These are phyloP conservation scores for Glycine latifolia DNA, from an alignment of 306 rosid genomes.

Conservation along the genomic window DNA sequence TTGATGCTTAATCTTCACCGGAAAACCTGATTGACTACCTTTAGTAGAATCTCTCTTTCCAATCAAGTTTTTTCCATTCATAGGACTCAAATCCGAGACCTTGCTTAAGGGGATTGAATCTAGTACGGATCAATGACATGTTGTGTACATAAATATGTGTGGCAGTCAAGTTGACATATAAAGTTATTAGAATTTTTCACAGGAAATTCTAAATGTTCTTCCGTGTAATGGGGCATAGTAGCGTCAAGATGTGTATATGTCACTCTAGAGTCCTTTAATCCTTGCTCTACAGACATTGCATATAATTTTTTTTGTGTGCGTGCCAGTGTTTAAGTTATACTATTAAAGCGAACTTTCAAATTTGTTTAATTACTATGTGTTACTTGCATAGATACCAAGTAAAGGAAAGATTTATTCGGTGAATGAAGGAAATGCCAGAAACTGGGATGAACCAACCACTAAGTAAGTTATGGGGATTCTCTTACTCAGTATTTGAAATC, in stretches of 20 bases:
- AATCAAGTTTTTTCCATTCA: too few relatives aligned
- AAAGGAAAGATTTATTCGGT: slow-evolving; percentile 91
- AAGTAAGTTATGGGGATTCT: slow-evolving; percentile 55
- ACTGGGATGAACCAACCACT: slow-evolving; percentile 85
- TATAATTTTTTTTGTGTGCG: neutral
- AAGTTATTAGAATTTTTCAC: neutral
- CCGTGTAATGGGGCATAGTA: neutral
- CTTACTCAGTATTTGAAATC: slow-evolving; percentile 15
- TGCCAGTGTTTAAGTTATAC: slow-evolving; percentile 18
- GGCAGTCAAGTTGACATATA: slow-evolving; percentile 2
- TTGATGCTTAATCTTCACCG: too few relatives aligned
- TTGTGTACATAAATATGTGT: slow-evolving; percentile 51
- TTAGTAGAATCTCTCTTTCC: too few relatives aligned
- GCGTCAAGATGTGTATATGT: neutral
- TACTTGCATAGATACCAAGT: slow-evolving; percentile 69
- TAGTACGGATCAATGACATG: too few relatives aligned
- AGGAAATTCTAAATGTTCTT: neutral
- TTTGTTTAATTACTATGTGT: slow-evolving; percentile 24
- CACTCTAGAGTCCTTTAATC: neutral
- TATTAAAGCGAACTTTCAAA: slow-evolving; percentile 4
- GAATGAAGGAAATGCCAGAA: slow-evolving; percentile 94
- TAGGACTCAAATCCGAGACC: too few relatives aligned
- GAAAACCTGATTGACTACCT: too few relatives aligned
- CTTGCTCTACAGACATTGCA: slow-evolving; percentile 2
- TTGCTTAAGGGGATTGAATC: too few relatives aligned